Evolutionary conservation across 805 yeast genomes (phyloP).

Genomic region (Myxozyma lipomycoides): DNA sequence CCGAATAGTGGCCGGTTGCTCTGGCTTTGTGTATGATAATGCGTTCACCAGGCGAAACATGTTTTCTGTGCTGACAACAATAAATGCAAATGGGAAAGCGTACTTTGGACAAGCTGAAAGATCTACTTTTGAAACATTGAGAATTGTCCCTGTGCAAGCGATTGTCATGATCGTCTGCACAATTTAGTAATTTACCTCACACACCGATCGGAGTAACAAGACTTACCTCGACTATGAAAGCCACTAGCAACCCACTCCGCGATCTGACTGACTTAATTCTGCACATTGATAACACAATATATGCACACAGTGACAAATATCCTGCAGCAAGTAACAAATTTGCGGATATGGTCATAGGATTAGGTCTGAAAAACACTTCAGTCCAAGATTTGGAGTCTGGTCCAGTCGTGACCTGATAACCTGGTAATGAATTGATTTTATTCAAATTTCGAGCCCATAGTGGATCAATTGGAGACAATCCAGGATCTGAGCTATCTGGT

Average conservation of each 20-base stretch:
- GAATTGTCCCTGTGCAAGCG: conserved; percentile 9
- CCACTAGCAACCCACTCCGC: conserved; percentile 43
- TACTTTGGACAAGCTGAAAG: conserved; percentile 29
- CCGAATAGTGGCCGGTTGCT: conserved; percentile 41
- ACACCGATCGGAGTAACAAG: background rate
- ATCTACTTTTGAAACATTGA: conserved; percentile 6
- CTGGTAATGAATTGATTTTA: background rate
- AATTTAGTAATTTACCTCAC: background rate
- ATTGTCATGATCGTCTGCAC: conserved; percentile 12
- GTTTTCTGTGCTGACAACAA: conserved; percentile 47
- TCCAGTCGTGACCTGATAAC: background rate
- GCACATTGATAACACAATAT: conserved; percentile 39
- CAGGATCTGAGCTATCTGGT: background rate
- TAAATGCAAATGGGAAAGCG: conserved; percentile 42
- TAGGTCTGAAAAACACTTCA: conserved; percentile 22
- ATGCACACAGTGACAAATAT: conserved; percentile 30
- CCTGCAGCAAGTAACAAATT: conserved; percentile 33
- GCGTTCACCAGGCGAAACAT: conserved; percentile 46
- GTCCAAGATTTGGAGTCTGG: background rate
- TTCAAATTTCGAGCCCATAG: conserved; percentile 6
- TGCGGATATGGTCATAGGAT: conserved; percentile 26
- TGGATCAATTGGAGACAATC: background rate
- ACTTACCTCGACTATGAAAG: conserved; percentile 41
- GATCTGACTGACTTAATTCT: conserved; percentile 45
- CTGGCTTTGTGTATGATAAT: conserved; percentile 43